Evolutionary conservation across 108 stramenopile genomes (phyloP), one percentile per base, ranked within the genome.

Genomic region (Cyclotella atomus): DNA sequence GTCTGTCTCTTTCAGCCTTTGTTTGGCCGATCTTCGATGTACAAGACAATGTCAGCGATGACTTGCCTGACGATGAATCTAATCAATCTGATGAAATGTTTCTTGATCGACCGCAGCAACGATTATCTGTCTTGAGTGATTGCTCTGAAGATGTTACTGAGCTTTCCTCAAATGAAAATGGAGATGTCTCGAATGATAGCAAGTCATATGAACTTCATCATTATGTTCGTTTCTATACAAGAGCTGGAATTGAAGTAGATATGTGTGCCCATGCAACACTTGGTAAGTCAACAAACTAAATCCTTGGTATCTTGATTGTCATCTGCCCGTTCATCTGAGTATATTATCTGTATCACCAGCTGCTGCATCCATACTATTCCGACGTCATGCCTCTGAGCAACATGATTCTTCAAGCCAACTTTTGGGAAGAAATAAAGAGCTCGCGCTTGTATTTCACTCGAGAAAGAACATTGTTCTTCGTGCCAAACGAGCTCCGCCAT

Each of bases 241-340:
- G 87, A 41, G 73, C 75, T 20, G 85, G 85, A 28, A 75, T 72
- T 5, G 97, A 99, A 72, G 94, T 98, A 8, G 89, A 87, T 36
- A 73, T 98, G 46, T 98, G 98, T 73, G 59, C 54, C 19, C 72
- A 57, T 49, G 77, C 38, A 27, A 57, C 56, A 62, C 64, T 53
- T 60, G 28, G 29, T 52, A 10, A 52, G 29, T 32, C 52, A 17
- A 53, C 63, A 23, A 73, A n/a, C 88, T 61, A 70, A 81, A 1
- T 88, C 88, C 75, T 82, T 88, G 79, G 21, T 88, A 23, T 52
- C 3, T 52, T 3, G 5, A 52, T 52, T 1, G n/a, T 21, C 52
- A 23, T 23, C 10, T 2, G 20, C 52, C 20, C 24, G 20, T 52
- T 23, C 20, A 21, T 52, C 21, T 21, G 1, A 23, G 20, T 23